These are phyloP conservation scores for Asterophora lycoperdoides DNA, from an alignment of 768 basidiomycete genomes.

Conservation along the genomic window DNA sequence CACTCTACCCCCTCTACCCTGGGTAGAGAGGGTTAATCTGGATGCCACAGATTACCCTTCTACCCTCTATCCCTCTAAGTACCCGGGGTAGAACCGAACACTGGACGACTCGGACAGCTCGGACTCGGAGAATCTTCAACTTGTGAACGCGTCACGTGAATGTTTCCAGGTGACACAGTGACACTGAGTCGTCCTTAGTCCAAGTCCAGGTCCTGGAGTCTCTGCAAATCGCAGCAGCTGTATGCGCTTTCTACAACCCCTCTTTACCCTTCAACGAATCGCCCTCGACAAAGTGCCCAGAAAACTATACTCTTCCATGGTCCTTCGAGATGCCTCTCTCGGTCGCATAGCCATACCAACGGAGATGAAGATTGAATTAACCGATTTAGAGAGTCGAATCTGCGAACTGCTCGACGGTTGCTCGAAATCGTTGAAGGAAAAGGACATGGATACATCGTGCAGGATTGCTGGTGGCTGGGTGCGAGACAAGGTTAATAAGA, in stretches of 20 bases:
- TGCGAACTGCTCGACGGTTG: constrained; percentile 82
- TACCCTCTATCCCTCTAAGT: too few relatives aligned
- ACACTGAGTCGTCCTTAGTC: too few relatives aligned
- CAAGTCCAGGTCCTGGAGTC: not conserved
- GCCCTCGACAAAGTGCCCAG: not conserved
- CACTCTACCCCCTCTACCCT: too few relatives aligned
- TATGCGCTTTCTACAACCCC: constrained; percentile 3
- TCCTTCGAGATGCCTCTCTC: constrained; percentile 7
- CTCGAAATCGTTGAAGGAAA: constrained; percentile 47
- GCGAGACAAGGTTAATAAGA: constrained; percentile 78
- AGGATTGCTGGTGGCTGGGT: constrained; percentile 99
- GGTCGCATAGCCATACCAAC: constrained; percentile 19
- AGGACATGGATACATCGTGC: constrained; percentile 60
- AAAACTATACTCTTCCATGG: constrained; percentile 10
- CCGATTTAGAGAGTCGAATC: constrained; percentile 61
- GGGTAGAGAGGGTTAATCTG: too few relatives aligned
- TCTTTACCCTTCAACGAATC: not conserved
- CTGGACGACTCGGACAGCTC: too few relatives aligned
- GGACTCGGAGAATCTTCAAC: too few relatives aligned
- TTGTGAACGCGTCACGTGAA: too few relatives aligned
- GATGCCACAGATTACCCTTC: too few relatives aligned
- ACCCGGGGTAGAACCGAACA: too few relatives aligned
- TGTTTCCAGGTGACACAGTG: too few relatives aligned
- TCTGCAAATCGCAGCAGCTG: not conserved
- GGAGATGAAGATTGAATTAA: constrained; percentile 49